Base-by-base conservation (phyloP, 805 yeast species). In the Saccharomycopsis schoenii region DNA sequence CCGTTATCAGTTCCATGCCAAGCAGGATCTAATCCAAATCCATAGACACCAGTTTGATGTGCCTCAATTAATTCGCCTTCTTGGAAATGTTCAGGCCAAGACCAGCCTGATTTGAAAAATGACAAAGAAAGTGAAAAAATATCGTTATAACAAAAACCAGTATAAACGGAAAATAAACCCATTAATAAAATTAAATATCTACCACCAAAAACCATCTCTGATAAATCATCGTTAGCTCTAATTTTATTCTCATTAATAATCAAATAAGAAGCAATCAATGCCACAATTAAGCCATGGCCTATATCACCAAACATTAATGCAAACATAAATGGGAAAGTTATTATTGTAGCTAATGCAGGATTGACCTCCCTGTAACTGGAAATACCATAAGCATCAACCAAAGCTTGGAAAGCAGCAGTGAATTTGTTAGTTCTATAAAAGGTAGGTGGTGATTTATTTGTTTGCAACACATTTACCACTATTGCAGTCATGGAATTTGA, bases 251-350 rank as follows among this genome's bases (percentile, higher is more conserved):
- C 99, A 70, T 87, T 85, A 57, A 84, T 65, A 11, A 94, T 91
- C 65, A 94, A 76, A 37, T 75, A 73, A 58, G 83, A 74, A 1
- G 96, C 96, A 17, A 90, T 89, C 61, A 87, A 72, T 60, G 86
- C 80, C 72, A 94, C 77, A 56, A 94, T 82, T 62, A 91, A 81
- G 5, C 99, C 99, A 76, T 94, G 99, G 15, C 99, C 99, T 62
- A 92, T 72, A 77, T 94, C 99, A 78, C 99, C 99, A 78, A 94
- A 94, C 99, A 94, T 94, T 68, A 94, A 87, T 36, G 99, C 97
- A 76, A 94, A 94, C 96, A 94, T 88, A 73, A 94, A 94, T 25
- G 99, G 99, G 77, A 94, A 94, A 0, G 99, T 94, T 29, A 94
- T 86, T 56, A 90, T 83, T 0, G 99, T 93, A 3, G 99, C 93